Percentiles rank a stretch among this genome's conserved stretches.
These are phyloP conservation scores for Voacanga thouarsii DNA, from an alignment of 257 asterid species.

Conservation along the genomic window DNA sequence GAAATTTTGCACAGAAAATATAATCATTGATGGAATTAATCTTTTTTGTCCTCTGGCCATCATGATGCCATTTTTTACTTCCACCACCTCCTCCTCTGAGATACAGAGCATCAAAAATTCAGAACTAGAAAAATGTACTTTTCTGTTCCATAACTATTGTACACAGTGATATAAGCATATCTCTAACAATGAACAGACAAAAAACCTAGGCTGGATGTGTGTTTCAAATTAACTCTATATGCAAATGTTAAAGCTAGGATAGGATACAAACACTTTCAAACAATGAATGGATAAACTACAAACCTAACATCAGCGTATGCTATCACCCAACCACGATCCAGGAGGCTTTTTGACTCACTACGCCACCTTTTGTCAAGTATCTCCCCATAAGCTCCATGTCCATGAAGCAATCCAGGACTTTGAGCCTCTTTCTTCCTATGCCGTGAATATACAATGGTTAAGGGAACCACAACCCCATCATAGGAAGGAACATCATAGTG, in stretches of 20 bases:
- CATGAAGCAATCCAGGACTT: conserved; percentile 91
- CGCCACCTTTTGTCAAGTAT: conserved; percentile 90
- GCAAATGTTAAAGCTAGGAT: background rate
- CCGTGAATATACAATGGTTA: conserved; percentile 75
- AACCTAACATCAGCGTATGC: conserved; percentile 98
- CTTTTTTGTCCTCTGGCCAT: conserved; percentile 72
- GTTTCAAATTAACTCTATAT: background rate
- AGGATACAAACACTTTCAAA: background rate
- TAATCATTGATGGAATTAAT: conserved; percentile 70
- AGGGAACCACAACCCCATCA: conserved; percentile 73
- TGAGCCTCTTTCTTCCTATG: conserved; percentile 53
- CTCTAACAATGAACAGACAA: background rate
- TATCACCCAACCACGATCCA: conserved; percentile 97
- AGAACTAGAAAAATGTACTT: background rate
- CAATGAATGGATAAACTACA: background rate
- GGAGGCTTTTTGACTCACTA: conserved; percentile 66
- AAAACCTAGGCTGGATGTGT: background rate
- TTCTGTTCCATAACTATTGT: background rate
- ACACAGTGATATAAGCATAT: background rate
- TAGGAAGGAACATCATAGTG: conserved; percentile 64
- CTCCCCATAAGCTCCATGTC: conserved; percentile 95
- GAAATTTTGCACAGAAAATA: conserved; percentile 78
- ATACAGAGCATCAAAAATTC: conserved; percentile 25
- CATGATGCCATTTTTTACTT: conserved; percentile 76
- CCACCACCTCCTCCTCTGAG: conserved; percentile 94